Percentiles rank a stretch among this genome's conserved stretches.
phyloP scores from a whole-genome alignment of 2,329 filamentous ascomycete species.

The Penicillium sp. region DNA sequence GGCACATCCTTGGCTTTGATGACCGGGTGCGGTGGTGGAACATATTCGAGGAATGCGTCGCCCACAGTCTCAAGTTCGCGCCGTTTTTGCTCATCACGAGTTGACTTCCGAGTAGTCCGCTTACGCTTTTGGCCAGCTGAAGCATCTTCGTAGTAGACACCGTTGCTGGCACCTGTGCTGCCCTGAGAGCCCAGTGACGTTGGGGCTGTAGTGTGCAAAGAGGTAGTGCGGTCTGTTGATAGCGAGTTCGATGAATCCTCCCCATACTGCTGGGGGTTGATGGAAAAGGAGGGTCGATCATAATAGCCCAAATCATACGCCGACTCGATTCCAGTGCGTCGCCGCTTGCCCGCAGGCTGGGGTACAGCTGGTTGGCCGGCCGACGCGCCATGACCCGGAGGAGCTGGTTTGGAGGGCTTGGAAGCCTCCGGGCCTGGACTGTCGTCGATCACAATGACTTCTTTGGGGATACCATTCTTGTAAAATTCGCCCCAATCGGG shows the following conservation, averaged over 20 bases:
- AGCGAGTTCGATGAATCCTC: conserved; percentile 68
- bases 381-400: conserved; percentile 21
- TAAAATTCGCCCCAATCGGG: conserved; percentile 81
- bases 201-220: conserved; percentile 81
- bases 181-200: conserved; percentile 75
- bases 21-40: conserved; percentile 81
- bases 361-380: conserved; percentile 31
- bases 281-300: conserved; percentile 68
- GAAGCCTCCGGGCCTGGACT: conserved; percentile 54
- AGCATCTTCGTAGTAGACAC: conserved; percentile 65
- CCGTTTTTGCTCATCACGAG: conserved; percentile 77
- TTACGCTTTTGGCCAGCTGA: conserved; percentile 85
- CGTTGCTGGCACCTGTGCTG: conserved; percentile 52
- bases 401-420: conserved; percentile 21
- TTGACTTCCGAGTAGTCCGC: conserved; percentile 73
- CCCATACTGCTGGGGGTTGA: conserved; percentile 69
- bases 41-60: conserved; percentile 74
- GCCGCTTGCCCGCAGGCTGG: conserved; percentile 64
- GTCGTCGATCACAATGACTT: conserved; percentile 79
- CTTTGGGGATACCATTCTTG: conserved; percentile 77
- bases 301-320: conserved; percentile 72
- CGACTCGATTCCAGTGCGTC: conserved; percentile 63
- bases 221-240: conserved; percentile 81
- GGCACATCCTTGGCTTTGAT: conserved; percentile 84
- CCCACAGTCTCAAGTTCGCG: conserved; percentile 69